Evolutionary conservation across 768 basidiomycete genomes (phyloP), one percentile per base, ranked within the genome.

Genomic region (Pleurotus cornucopiae): DNA sequence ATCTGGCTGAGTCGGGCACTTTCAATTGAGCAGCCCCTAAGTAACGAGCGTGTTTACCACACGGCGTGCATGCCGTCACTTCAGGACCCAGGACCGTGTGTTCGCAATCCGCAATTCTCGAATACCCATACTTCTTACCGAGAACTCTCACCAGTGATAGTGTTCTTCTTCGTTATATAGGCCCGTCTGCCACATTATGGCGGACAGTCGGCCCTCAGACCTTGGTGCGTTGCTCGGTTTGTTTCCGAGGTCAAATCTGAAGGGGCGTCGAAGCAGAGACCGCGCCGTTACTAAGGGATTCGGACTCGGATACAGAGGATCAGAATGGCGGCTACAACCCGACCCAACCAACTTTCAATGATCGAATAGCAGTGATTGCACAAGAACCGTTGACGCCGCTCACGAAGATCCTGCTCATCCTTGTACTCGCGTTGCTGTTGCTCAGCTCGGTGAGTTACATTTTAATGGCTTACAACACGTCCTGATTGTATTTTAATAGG

Each of bases 311-410:
- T 41, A 71, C 67, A 25, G 66, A 62, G 45, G 65, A 63, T 39
- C 38, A 56, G 16, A 59, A 45, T 46, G 61, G 61, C n/a, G 57
- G 58, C 47, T 62, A 61, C 25, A 46, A 71, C 38, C 62, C 69
- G 0, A 70, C 77, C n/a, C 51, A 53, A n/a, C 51, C 34, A 4
- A 1, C 69, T 83, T 53, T 58, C 75, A 43, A 23, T 38, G 72
- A 83, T 59, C 80, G 73, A 41, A 64, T 88, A 44, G 76, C 81
- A 23, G 70, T 80, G 9, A 74, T 84, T 57, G 81, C 84, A 3
- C 84, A 86, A 60, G 88, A 92, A 64, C 88, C 89, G 1, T 80
- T 98, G 37, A 92, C 93, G 0, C 78, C 88, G 18, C 80, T 97
- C 58, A 86, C 92, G 49, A 89, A 92, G 74, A 74, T 92, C 51